Conservation (phyloP, 2,329 filamentous ascomycete species). For the Monilinia fructigena region DNA sequence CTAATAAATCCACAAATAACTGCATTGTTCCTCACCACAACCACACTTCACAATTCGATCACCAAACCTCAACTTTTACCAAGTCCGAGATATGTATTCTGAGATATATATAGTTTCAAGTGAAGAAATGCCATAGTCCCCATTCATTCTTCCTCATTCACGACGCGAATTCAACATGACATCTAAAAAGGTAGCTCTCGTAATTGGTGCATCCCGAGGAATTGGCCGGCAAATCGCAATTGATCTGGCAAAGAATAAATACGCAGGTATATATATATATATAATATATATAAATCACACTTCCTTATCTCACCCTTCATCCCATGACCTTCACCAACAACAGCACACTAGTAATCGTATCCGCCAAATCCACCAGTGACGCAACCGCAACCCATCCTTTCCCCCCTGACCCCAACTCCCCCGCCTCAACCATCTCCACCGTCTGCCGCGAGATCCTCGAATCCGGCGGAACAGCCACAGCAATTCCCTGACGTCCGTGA, state of each 20-base stretch:
- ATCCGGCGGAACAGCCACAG: constrained; percentile 60
- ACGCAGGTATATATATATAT: constrained; percentile 55
- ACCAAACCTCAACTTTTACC: constrained; percentile 1
- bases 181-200: constrained; percentile 56
- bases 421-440: constrained; percentile 74
- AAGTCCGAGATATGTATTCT: background rate
- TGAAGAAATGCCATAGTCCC: background rate
- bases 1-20: constrained; percentile 3
- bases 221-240: constrained; percentile 77
- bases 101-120: background rate
- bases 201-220: constrained; percentile 75
- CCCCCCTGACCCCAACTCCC: constrained; percentile 76
- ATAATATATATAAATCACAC: background rate
- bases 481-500: constrained; percentile 70
- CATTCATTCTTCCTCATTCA: background rate
- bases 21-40: background rate
- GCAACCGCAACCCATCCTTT: constrained; percentile 56
- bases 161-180: constrained; percentile 23
- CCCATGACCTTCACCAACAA: constrained; percentile 9
- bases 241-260: constrained; percentile 69
- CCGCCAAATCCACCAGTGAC: constrained; percentile 72
- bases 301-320: background rate
- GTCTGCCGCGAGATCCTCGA: constrained; percentile 71
- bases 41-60: constrained; percentile 14
- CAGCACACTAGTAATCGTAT: constrained; percentile 52